Evolutionary conservation across 2,329 filamentous ascomycete species (phyloP).

Genomic region (Allantophomopsis lycopodina): DNA sequence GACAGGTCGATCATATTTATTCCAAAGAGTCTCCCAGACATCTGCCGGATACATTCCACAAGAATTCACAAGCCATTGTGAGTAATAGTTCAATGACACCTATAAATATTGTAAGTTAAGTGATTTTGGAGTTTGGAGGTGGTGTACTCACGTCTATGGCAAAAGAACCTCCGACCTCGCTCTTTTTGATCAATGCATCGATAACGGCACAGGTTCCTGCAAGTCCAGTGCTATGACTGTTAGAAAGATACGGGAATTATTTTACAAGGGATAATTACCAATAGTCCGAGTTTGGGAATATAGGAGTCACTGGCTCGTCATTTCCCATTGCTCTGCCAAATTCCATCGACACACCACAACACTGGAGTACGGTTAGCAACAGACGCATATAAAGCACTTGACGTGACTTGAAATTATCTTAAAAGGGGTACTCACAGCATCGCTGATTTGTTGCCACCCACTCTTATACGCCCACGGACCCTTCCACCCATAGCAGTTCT

Average conservation of each 20-base stretch:
- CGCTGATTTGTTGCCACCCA: slow-evolving; percentile 34
- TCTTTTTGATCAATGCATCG: slow-evolving; percentile 24
- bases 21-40: slow-evolving; percentile 34
- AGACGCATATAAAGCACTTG: no score
- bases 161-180: slow-evolving; percentile 24
- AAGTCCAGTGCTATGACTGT: no score
- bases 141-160: slow-evolving; percentile 24
- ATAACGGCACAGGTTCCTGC: slow-evolving; percentile 8
- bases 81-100: slow-evolving; percentile 8
- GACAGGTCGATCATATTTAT: slow-evolving; percentile 27
- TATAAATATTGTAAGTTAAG: no score
- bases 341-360: slow-evolving; percentile 28
- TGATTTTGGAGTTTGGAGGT: slow-evolving; percentile 19
- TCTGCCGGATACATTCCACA: slow-evolving; percentile 23
- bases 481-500: slow-evolving; percentile 35
- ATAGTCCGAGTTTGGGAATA: slow-evolving; percentile 29
- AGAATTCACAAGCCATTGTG: slow-evolving; percentile 24
- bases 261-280: slow-evolving; percentile 9
- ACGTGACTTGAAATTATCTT: no score
- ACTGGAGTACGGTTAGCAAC: slow-evolving; percentile 7
- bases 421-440: background rate
- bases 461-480: slow-evolving; percentile 28
- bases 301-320: slow-evolving; percentile 27
- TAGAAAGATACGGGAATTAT: no score
- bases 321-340: slow-evolving; percentile 31